These are phyloP conservation scores for Trichoderma atroviride DNA, from an alignment of 2,329 filamentous ascomycete species.

Conservation along the genomic window DNA sequence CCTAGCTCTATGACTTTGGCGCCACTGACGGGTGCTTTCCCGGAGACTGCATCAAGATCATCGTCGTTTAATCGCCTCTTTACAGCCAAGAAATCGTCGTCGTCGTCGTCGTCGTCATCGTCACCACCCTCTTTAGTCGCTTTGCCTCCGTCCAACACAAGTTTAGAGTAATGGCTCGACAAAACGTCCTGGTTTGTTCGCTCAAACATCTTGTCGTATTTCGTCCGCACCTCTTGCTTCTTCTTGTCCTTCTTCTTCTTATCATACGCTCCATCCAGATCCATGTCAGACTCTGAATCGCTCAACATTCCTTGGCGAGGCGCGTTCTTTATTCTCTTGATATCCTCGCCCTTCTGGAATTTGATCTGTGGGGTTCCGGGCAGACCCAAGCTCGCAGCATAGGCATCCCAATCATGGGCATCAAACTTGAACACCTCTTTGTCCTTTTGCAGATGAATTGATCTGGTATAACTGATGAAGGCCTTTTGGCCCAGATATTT, in stretches of 20 bases:
- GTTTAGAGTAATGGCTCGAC: conserved; percentile 88
- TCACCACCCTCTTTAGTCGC: conserved; percentile 42
- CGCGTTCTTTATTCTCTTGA: conserved; percentile 85
- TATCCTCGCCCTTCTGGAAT: conserved; percentile 86
- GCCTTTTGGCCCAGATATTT: conserved; percentile 97
- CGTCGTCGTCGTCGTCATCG: conserved; percentile 60
- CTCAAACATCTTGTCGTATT: conserved; percentile 98
- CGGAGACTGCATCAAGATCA: conserved; percentile 58
- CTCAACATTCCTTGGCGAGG: conserved; percentile 68
- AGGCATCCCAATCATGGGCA: conserved; percentile 82
- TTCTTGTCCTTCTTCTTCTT: conserved; percentile 57
- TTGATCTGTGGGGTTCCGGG: conserved; percentile 92
- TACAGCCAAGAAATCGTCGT: conserved; percentile 82
- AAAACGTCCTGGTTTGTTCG: conserved; percentile 93
- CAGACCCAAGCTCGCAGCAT: conserved; percentile 80
- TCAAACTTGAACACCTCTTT: conserved; percentile 89
- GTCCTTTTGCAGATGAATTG: conserved; percentile 84
- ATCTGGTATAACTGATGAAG: conserved; percentile 86
- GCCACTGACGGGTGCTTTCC: conserved; percentile 46
- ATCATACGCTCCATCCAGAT: conserved; percentile 47
- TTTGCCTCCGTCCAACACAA: conserved; percentile 63
- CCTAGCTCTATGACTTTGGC: conserved; percentile 69
- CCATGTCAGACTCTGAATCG: conserved; percentile 60
- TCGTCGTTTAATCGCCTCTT: conserved; percentile 82
- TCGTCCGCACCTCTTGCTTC: conserved; percentile 79